Evolutionary conservation across 768 basidiomycete genomes (phyloP).

Genomic region (Leucogyrophana mollusca): DNA sequence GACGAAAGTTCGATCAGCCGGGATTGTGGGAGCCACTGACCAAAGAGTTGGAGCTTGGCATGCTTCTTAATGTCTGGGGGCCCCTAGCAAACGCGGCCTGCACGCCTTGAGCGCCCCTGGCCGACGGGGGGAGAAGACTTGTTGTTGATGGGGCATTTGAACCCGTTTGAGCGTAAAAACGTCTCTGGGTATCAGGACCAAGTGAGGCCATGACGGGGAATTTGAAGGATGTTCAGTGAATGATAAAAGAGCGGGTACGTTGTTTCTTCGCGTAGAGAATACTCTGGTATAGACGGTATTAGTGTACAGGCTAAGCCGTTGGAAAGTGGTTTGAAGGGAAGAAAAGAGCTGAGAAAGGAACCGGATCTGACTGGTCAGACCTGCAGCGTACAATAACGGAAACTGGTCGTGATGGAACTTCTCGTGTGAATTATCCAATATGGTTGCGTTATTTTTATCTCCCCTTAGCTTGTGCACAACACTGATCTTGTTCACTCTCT

Average conservation of each 20-base stretch:
- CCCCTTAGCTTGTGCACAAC: no score
- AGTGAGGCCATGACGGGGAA: conserved; percentile 19
- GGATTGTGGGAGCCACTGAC: conserved; percentile 39
- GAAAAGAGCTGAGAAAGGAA: no score
- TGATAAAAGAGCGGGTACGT: conserved; percentile 19
- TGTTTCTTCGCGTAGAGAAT: background rate
- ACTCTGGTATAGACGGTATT: background rate
- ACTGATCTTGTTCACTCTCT: no score
- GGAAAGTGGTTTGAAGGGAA: no score
- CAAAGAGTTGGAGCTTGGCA: conserved; percentile 39
- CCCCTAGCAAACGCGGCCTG: conserved; percentile 44
- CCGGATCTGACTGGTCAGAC: background rate
- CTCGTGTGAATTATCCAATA: background rate
- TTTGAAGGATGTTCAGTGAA: conserved; percentile 8
- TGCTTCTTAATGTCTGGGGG: conserved; percentile 34
- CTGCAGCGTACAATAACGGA: background rate
- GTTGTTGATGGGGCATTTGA: conserved; percentile 49
- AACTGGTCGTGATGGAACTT: conserved; percentile 1
- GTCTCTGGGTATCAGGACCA: conserved; percentile 38
- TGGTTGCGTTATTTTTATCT: no score
- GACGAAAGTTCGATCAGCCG: no score
- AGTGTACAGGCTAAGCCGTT: conserved; percentile 6
- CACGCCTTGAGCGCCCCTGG: conserved; percentile 28
- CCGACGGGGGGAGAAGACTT: conserved; percentile 45
- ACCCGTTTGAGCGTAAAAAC: conserved; percentile 38